Percentiles rank a stretch among this genome's conserved stretches.
phyloP scores from a whole-genome alignment of 345 rosid genomes.

The Hibiscus syriacus region DNA sequence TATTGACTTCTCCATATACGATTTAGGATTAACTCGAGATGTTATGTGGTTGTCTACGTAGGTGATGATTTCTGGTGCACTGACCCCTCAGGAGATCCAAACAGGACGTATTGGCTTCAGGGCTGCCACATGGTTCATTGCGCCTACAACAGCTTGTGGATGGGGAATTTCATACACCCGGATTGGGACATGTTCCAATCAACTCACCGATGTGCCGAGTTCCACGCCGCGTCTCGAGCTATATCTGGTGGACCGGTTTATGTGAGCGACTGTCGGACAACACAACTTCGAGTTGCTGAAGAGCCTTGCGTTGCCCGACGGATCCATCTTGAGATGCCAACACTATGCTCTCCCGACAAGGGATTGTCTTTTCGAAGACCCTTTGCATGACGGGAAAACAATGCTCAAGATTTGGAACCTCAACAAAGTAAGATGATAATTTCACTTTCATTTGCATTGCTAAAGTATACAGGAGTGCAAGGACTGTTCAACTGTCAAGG shows the following conservation, averaged over 20 bases:
- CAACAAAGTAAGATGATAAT: conserved; percentile 55
- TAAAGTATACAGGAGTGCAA: conserved; percentile 56
- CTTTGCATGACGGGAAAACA: conserved; percentile 92
- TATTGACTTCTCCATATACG: too few relatives aligned
- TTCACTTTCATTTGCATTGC: too few relatives aligned
- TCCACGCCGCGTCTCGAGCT: conserved; percentile 92
- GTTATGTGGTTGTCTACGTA: too few relatives aligned
- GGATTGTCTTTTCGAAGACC: conserved; percentile 79
- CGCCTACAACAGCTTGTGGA: conserved; percentile 93
- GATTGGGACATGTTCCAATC: conserved; percentile 99
- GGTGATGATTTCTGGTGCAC: conserved; percentile 98
- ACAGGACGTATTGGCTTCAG: conserved; percentile 88
- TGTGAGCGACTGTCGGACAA: conserved; percentile 71
- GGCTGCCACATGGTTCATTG: conserved; percentile 98
- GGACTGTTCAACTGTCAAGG: conserved; percentile 96
- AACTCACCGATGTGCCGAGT: conserved; percentile 85
- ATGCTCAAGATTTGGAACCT: conserved; percentile 98
- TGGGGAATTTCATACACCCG: conserved; percentile 94
- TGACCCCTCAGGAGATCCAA: conserved; percentile 86
- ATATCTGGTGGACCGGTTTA: conserved; percentile 87
- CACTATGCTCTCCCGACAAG: conserved; percentile 82
- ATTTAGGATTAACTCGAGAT: too few relatives aligned
- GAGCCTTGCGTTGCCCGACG: conserved; percentile 63
- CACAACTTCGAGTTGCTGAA: conserved; percentile 67
- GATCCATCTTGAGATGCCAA: conserved; percentile 69